phyloP scores from a whole-genome alignment of 2,329 filamentous ascomycete species.

The Sporothrix variecibatus region DNA sequence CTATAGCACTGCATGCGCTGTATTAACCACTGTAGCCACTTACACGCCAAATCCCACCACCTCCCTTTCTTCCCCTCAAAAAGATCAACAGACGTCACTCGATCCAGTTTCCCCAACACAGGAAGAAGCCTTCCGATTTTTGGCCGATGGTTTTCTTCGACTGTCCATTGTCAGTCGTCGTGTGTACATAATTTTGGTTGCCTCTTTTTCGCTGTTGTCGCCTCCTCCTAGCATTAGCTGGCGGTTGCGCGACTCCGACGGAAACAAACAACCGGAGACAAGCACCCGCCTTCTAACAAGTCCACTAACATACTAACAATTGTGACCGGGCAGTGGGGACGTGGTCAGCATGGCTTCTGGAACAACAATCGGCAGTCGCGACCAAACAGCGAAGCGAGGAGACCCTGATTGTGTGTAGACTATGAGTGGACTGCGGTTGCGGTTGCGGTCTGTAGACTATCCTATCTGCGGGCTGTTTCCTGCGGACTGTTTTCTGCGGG shows the following conservation, averaged over 20 bases:
- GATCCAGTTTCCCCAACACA: not conserved
- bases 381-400: not conserved
- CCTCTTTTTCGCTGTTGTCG: too few relatives aligned
- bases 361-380: not conserved
- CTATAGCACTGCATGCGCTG: not conserved
- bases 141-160: not conserved
- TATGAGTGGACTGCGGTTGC: too few relatives aligned
- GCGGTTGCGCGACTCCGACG: not conserved
- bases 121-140: slow-evolving; percentile 11
- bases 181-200: not conserved
- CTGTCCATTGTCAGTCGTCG: not conserved
- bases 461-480: too few relatives aligned
- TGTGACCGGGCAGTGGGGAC: too few relatives aligned
- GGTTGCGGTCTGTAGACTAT: too few relatives aligned
- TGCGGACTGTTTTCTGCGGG: not conserved
- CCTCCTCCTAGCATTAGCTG: not conserved
- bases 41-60: not conserved
- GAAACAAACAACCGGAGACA: slow-evolving; percentile 3
- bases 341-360: not conserved
- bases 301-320: not conserved
- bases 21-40: not conserved
- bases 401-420: not conserved
- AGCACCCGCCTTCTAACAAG: not conserved
- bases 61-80: not conserved
- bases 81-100: not conserved